Evolutionary conservation across 495 filamentous ascomycete species (phyloP), one percentile per base, ranked within the genome.

Genomic region (Hyaloscypha hepaticicola): DNA sequence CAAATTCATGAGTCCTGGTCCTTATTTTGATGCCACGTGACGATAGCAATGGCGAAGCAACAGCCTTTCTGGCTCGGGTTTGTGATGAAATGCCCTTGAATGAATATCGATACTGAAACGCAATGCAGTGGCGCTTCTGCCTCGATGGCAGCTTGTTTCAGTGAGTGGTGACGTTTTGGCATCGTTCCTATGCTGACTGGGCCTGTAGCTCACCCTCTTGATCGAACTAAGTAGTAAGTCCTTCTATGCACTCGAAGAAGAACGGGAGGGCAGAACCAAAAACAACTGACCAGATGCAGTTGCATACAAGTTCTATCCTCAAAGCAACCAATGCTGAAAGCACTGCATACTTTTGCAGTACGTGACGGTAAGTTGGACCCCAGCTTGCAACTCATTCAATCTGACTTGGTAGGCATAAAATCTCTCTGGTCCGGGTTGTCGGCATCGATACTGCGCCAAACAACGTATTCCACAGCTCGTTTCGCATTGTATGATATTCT

Each of bases 111-210:
- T 34, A 29, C 41, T 65, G 28, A 65, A 29, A 33, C 25, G 7
- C 27, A 12, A n/a, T 56, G 14, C 58, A 78, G 76, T 25, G 75
- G 76, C 48, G 75, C 75, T 1, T 75, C 76, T 25, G 75, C 76
- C 4, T 78, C 76, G 14, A 73, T 77, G 70, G 75, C 76, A 34
- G 76, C 76, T 19, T 76, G 75, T 59, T 78, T 77, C 64, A 78
- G 74, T 77, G 69, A 68, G 75, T 72, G 19, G 4, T 16, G 12
- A 22, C 26, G 41, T 31, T 48, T 22, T 48, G 29, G 8, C 5
- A 12, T 31, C 24, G 49, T 14, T 49, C 27, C n/a, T 33, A 8
- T 29, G 7, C 28, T 57, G 53, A 57, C 27, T 57, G 3, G 7
- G 16, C 6, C 25, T 9, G 14, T 25, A 77, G 74, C 76, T 12